Evolutionary conservation across 1,284 basidiomycete genomes (phyloP), one percentile per base, ranked within the genome.

Genomic region (Moesziomyces antarcticus): DNA sequence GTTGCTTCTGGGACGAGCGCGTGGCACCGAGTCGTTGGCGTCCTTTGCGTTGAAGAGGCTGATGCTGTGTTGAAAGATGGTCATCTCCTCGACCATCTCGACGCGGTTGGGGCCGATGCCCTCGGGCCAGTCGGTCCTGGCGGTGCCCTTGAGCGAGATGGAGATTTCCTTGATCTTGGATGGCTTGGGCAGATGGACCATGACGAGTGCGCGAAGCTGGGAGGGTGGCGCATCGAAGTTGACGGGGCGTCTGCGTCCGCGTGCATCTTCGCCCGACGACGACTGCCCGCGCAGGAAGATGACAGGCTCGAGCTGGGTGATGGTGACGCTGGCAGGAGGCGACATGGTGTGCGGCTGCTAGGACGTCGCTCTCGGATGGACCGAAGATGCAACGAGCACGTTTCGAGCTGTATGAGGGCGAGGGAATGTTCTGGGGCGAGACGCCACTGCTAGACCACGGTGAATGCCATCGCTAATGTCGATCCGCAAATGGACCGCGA

Each of bases 141-240:
- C 83, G 71, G 88, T 91, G 7, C 93, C 95, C 53, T 90, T 87
- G 21, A 98, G 86, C 75, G 90, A 89, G 47, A 97, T 87, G 56
- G 90, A 89, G 61, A 99, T 95, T 77, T 90, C 92, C 40, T 91
- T 91, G 78, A 99, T 91, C 82, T 91, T 90, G 42, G 90, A 94
- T 0, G 94, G 90, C 82, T 95, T 96, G 49, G 87, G 86, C 30
- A 97, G 87, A 13, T 89, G 89, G 46, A 99, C 86, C 1, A 90
- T 91, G 61, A 98, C 87, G 13, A 97, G 86, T n/a, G 94, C 96
- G 42, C 96, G 88, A 33, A 99, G 87, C 84, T 95, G 88, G 8
- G 93, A 91, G 2, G 92, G 90, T 6, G 89, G 88, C 1, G 87
- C 86, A 73, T 88, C 87, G 42, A 65, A 50, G 65, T 82, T 72